These are phyloP conservation scores for Scheffersomyces lignosus DNA, from an alignment of 805 yeast genomes.

Conservation along the genomic window DNA sequence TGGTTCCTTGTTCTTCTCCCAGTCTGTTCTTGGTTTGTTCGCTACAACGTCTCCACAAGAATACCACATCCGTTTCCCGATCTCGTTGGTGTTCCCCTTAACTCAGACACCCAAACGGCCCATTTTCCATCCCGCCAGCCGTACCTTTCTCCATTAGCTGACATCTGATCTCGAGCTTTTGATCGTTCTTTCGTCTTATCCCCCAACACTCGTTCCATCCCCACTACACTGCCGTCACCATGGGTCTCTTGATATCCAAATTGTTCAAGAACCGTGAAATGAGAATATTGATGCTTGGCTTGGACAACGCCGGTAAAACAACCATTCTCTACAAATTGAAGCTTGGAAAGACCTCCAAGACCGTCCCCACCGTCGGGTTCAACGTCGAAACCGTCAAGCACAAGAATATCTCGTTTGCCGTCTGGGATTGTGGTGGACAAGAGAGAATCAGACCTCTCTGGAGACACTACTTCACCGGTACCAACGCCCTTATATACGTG, in stretches of 20 bases:
- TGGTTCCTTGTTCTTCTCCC: no score
- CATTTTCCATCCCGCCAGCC: no score
- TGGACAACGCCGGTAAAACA: conserved; percentile 93
- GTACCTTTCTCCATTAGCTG: no score
- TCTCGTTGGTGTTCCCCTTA: no score
- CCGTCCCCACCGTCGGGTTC: conserved; percentile 93
- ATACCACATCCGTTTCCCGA: no score
- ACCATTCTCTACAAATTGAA: conserved; percentile 84
- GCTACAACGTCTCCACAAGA: no score
- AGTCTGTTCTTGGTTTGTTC: no score
- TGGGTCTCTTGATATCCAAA: conserved; percentile 21
- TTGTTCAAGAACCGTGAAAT: conserved; percentile 84
- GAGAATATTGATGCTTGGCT: conserved; percentile 89
- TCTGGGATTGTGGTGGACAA: conserved; percentile 97
- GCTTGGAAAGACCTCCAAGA: conserved; percentile 68
- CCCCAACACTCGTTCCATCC: no score
- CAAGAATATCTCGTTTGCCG: conserved; percentile 79
- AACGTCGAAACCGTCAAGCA: conserved; percentile 86
- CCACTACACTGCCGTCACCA: background rate
- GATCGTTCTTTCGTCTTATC: no score
- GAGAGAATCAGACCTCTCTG: conserved; percentile 88
- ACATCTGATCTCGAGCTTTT: no score
- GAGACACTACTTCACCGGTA: conserved; percentile 94
- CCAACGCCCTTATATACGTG: conserved; percentile 88
- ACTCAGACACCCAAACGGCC: no score